phyloP scores from a whole-genome alignment of 108 stramenopile genomes.

The Skeletonema costatum region DNA sequence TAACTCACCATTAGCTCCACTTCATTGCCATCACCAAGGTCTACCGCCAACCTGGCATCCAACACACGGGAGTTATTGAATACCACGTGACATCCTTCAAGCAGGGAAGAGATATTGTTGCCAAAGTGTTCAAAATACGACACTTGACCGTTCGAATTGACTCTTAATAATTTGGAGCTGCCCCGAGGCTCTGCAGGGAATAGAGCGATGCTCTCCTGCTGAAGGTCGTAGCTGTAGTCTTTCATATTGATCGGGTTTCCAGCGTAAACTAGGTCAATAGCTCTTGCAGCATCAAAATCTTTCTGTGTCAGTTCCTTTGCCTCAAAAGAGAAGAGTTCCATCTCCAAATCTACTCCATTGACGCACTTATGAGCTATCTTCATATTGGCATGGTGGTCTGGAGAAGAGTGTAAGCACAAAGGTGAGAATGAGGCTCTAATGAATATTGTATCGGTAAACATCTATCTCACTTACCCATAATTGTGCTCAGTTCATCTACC shows the following conservation, averaged over 20 bases:
- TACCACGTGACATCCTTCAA: conserved; percentile 37
- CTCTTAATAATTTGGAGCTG: conserved; percentile 38
- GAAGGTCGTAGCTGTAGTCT: conserved; percentile 43
- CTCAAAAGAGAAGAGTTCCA: conserved; percentile 49
- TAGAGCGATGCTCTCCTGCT: conserved; percentile 40
- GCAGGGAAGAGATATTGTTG: conserved; percentile 13
- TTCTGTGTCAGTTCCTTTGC: conserved; percentile 50
- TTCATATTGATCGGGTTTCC: conserved; percentile 38
- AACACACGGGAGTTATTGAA: conserved; percentile 56
- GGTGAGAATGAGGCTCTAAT: not conserved
- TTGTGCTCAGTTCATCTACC: conserved; percentile 33
- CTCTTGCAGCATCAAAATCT: conserved; percentile 44
- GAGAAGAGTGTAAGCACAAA: not conserved
- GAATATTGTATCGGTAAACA: not conserved
- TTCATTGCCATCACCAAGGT: conserved; percentile 1
- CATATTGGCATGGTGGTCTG: conserved; percentile 57
- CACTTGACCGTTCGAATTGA: conserved; percentile 26
- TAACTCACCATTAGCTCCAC: conserved; percentile 52
- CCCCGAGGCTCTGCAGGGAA: conserved; percentile 56
- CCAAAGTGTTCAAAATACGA: conserved; percentile 43
- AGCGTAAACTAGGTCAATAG: conserved; percentile 15
- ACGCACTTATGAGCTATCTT: conserved; percentile 45
- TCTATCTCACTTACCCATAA: conserved; percentile 5
- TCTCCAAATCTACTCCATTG: conserved; percentile 40
- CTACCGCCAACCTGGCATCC: conserved; percentile 38